These are phyloP conservation scores for Fraxinus xanthoxyloides DNA, from an alignment of 305 asterid genomes.

Conservation along the genomic window DNA sequence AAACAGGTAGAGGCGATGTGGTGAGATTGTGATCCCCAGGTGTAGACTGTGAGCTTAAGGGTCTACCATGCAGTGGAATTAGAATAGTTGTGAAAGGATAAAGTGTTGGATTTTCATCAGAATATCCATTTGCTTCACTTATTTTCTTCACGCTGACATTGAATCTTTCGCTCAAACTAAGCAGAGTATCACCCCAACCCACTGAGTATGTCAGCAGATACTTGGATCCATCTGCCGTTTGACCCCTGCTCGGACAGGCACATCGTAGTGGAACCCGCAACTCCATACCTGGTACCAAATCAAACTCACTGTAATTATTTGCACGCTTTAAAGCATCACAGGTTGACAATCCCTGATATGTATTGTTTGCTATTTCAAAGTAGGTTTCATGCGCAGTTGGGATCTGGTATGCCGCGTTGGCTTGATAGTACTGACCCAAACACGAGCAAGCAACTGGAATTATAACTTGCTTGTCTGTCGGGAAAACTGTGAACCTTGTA, in stretches of 20 bases:
- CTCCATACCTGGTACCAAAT: constrained; percentile 28
- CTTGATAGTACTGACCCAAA: constrained; percentile 39
- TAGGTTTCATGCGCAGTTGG: constrained; percentile 25
- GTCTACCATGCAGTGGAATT: constrained; percentile 44
- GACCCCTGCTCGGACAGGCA: constrained; percentile 54
- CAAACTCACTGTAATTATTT: constrained; percentile 19
- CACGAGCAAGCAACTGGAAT: constrained; percentile 57
- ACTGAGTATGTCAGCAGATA: constrained; percentile 50
- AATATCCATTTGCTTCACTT: constrained; percentile 39
- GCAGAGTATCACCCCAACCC: constrained; percentile 34
- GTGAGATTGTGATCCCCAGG: not conserved
- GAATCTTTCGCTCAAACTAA: constrained; percentile 38
- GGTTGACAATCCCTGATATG: constrained; percentile 57
- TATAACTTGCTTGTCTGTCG: constrained; percentile 35
- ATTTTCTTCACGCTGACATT: constrained; percentile 23
- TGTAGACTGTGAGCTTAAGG: constrained; percentile 27
- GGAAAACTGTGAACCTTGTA: constrained; percentile 29
- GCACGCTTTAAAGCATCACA: constrained; percentile 32
- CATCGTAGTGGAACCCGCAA: constrained; percentile 54
- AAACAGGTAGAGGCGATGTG: constrained; percentile 17
- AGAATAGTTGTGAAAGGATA: constrained; percentile 58
- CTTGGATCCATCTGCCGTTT: constrained; percentile 33
- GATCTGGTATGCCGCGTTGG: constrained; percentile 35
- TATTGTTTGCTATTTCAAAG: constrained; percentile 41
- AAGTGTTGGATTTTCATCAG: constrained; percentile 23